Evolutionary conservation across 495 filamentous ascomycete species (phyloP).

Genomic region (Aspergillus affinis): DNA sequence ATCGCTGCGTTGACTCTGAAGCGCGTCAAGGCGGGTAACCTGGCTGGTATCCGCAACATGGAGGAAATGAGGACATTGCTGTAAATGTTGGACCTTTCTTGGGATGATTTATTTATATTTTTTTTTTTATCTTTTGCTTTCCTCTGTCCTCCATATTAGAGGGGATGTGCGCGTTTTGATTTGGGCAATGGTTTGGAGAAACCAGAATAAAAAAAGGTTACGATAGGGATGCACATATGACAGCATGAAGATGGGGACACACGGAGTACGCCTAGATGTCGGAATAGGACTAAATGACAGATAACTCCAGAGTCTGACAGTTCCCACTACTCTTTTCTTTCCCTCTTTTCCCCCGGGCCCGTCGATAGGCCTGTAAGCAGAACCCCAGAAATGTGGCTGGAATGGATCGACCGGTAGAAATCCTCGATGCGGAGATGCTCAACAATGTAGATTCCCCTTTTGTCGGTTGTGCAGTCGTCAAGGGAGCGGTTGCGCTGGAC

Average conservation of each 20-base stretch:
- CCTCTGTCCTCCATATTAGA: background rate
- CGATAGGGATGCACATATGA: background rate
- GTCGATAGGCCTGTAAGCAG: background rate
- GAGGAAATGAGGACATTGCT: conserved; percentile 49
- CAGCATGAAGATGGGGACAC: background rate
- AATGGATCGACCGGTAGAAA: background rate
- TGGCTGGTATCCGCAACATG: conserved; percentile 74
- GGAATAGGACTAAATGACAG: background rate
- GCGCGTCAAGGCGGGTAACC: conserved; percentile 73
- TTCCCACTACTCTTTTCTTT: background rate
- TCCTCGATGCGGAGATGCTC: background rate
- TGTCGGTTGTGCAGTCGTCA: too few species aligned
- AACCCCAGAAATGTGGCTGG: background rate
- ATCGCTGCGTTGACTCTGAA: conserved; percentile 93
- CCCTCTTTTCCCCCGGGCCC: background rate
- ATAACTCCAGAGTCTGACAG: background rate
- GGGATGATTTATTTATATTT: background rate
- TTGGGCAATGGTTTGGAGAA: background rate
- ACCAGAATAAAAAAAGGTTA: background rate
- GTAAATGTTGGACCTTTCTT: conserved; percentile 26
- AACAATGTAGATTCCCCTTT: background rate
- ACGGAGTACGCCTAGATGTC: background rate
- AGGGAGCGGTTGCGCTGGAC: too few species aligned
- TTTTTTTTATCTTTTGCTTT: background rate
- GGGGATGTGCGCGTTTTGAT: background rate